Conservation (phyloP, 495 filamentous ascomycete species). For the Staphylotrichum longicolle region DNA sequence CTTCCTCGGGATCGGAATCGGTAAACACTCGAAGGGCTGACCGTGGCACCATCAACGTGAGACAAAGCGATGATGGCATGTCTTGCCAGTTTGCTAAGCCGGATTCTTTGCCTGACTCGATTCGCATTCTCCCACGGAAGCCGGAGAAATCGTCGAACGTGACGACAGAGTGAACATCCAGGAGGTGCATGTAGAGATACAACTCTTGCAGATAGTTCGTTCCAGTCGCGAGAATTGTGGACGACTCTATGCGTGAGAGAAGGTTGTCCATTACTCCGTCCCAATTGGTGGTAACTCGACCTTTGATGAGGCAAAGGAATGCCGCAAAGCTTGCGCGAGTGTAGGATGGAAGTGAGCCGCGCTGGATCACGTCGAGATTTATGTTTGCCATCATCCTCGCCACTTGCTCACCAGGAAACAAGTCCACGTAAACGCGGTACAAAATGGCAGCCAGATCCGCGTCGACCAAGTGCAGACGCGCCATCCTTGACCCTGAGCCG, state of each 20-base stretch:
- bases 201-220: conserved; percentile 8
- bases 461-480: not conserved
- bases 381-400: not conserved
- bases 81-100: conserved; percentile 27
- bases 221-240: not conserved
- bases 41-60: conserved; percentile 39
- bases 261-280: not conserved
- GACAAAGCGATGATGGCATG: conserved; percentile 38
- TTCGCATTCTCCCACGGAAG: not conserved
- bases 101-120: not conserved
- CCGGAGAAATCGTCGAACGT: not conserved
- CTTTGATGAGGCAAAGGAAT: conserved; percentile 3
- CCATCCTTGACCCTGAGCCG: conserved; percentile 17
- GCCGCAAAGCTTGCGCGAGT: conserved; percentile 7
- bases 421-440: conserved; percentile 6
- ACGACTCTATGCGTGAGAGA: not conserved
- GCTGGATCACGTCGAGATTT: not conserved
- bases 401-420: conserved; percentile 2
- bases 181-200: conserved; percentile 1
- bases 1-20: not conserved
- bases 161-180: not conserved
- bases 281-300: conserved; percentile 11
- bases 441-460: not conserved
- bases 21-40: conserved; percentile 14
- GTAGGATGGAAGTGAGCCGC: not conserved